Conservation (phyloP, 129 eudicot species). For the Artemisia tridentata region DNA sequence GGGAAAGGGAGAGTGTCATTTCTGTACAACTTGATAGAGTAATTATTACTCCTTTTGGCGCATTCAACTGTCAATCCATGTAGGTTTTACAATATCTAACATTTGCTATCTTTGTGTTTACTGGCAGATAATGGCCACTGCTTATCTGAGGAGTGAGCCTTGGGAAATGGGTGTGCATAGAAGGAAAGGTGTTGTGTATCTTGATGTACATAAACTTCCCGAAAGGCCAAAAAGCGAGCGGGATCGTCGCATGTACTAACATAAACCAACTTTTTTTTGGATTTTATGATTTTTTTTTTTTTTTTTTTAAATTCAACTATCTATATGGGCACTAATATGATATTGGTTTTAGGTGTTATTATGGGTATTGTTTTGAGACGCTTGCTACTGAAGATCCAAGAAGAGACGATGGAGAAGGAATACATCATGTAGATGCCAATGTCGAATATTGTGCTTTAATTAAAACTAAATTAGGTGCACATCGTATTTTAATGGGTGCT, state of each 20-base stretch:
- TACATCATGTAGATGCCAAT: constrained; percentile 92
- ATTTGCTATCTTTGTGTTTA: constrained; percentile 11
- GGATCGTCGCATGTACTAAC: constrained; percentile 74
- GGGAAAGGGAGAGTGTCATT: too few relatives aligned
- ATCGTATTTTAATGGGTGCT: constrained; percentile 97
- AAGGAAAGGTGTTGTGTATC: constrained; percentile 97
- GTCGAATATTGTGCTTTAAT: constrained; percentile 88
- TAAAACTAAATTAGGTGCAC: constrained; percentile 96
- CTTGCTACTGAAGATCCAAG: constrained; percentile 98
- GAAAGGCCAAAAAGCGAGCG: constrained; percentile 86
- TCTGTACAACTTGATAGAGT: too few relatives aligned
- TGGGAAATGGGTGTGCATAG: constrained; percentile 99
- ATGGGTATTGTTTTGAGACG: constrained; percentile 95
- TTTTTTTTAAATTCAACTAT: background rate
- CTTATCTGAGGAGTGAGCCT: constrained; percentile 87
- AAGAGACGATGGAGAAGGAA: constrained; percentile 90
- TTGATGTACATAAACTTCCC: constrained; percentile 90
- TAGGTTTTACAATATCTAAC: background rate
- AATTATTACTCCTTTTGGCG: too few relatives aligned
- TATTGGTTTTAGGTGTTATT: constrained; percentile 61
- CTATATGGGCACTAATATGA: constrained; percentile 1
- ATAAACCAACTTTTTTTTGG: background rate
- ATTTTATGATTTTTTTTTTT: too few relatives aligned
- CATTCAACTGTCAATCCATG: background rate
- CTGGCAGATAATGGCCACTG: constrained; percentile 89